Evolutionary conservation across 2,329 filamentous ascomycete genomes (phyloP).

Genomic region (Xylariales sp.): DNA sequence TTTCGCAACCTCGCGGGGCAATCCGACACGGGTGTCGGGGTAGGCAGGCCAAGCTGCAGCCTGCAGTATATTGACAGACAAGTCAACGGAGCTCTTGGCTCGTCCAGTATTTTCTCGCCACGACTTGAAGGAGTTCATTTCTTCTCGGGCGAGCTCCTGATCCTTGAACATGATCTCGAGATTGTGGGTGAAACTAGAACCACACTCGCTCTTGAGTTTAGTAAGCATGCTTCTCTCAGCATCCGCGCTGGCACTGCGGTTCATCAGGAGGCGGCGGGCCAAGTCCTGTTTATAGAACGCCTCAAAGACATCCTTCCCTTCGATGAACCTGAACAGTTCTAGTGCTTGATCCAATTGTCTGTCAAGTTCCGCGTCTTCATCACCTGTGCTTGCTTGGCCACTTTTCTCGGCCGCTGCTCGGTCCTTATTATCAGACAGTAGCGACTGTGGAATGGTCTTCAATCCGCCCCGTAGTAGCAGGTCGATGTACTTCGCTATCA

Average conservation of each 20-base stretch:
- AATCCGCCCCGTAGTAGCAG: conserved; percentile 80
- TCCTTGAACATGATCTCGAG: conserved; percentile 99
- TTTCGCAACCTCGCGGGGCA: conserved; percentile 71
- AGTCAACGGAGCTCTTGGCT: conserved; percentile 55
- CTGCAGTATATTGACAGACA: conserved; percentile 87
- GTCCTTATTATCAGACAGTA: conserved; percentile 59
- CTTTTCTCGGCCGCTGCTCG: conserved; percentile 53
- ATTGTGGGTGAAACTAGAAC: conserved; percentile 91
- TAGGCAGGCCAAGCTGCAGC: conserved; percentile 92
- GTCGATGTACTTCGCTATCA: conserved; percentile 98
- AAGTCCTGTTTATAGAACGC: conserved; percentile 99
- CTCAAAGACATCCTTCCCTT: conserved; percentile 96
- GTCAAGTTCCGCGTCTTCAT: conserved; percentile 90
- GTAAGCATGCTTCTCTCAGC: conserved; percentile 94
- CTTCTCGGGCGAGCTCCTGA: conserved; percentile 86
- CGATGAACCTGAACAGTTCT: conserved; percentile 92
- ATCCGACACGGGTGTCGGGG: conserved; percentile 63
- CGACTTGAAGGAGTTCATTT: conserved; percentile 83
- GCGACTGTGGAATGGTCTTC: conserved; percentile 70
- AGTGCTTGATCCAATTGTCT: conserved; percentile 87
- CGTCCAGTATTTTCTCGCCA: conserved; percentile 48
- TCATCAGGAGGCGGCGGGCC: conserved; percentile 83
- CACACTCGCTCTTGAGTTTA: conserved; percentile 88
- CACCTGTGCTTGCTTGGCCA: conserved; percentile 63
- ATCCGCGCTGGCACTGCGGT: conserved; percentile 86